Evolutionary conservation across 208 protist species (phyloP).

Genomic region (Trypanosoma melophagium): DNA sequence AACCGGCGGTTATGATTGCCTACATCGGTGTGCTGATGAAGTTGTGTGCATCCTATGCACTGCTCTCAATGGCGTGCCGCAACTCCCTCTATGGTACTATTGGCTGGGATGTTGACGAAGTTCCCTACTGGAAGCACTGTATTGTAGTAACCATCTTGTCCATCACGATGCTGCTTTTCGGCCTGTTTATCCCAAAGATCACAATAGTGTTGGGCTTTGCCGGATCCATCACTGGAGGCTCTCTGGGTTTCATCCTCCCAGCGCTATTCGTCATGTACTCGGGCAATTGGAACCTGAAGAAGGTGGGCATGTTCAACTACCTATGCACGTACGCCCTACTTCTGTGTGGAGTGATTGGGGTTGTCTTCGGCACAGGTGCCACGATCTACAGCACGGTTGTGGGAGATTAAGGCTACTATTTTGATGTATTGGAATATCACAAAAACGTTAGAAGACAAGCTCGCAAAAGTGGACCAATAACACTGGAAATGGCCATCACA

Average conservation of each 20-base stretch:
- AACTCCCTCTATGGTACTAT: slow-evolving; percentile 49
- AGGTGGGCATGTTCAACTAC: too few species aligned
- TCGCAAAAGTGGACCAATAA: too few species aligned
- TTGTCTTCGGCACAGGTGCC: too few species aligned
- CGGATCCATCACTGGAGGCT: slow-evolving; percentile 50
- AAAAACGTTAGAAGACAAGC: too few species aligned
- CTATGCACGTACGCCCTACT: too few species aligned
- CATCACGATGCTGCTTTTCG: slow-evolving; percentile 27
- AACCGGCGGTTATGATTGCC: too few species aligned
- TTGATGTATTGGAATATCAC: too few species aligned
- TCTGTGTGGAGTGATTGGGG: too few species aligned
- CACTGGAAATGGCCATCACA: too few species aligned
- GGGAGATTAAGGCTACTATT: too few species aligned
- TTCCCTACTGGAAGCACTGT: slow-evolving; percentile 63
- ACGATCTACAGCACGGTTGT: too few species aligned
- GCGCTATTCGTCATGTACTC: slow-evolving; percentile 97
- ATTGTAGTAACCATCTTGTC: slow-evolving; percentile 49
- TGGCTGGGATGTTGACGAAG: slow-evolving; percentile 45
- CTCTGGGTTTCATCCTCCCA: slow-evolving; percentile 64
- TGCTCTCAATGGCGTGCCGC: slow-evolving; percentile 65
- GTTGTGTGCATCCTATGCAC: slow-evolving; percentile 52
- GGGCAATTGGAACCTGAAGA: too few species aligned
- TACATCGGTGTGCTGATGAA: slow-evolving; percentile 74
- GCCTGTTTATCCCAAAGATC: slow-evolving; percentile 31
- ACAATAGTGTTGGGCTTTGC: slow-evolving; percentile 60